Evolutionary conservation across 2,329 filamentous ascomycete genomes (phyloP).

Genomic region (Ceratocystis alfenasii): DNA sequence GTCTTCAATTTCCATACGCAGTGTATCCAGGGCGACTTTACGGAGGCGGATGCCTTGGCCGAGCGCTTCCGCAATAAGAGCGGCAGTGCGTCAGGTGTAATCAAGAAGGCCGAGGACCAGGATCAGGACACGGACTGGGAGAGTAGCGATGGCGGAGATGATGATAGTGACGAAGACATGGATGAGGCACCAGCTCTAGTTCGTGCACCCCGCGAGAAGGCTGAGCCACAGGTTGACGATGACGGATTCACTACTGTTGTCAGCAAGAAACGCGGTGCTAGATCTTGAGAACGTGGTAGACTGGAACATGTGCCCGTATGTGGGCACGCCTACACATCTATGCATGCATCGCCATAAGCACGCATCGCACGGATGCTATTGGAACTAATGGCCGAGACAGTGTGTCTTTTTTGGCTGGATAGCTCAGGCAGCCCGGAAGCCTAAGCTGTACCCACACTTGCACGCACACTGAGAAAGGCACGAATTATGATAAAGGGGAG

Average conservation of each 20-base stretch:
- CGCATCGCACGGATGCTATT: background rate
- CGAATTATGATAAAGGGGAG: background rate
- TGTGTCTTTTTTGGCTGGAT: too few species aligned
- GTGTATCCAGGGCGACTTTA: slow-evolving; percentile 53
- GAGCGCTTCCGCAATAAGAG: slow-evolving; percentile 50
- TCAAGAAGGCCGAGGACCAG: slow-evolving; percentile 43
- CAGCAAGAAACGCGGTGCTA: slow-evolving; percentile 42
- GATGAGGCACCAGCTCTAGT: slow-evolving; percentile 54
- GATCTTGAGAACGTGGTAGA: background rate
- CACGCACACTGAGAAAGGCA: background rate
- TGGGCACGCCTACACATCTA: background rate
- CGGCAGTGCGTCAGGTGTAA: slow-evolving; percentile 35
- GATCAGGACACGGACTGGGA: slow-evolving; percentile 47
- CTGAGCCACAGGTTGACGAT: slow-evolving; percentile 61
- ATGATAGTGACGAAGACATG: slow-evolving; percentile 48
- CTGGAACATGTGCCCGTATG: background rate
- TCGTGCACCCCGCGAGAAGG: slow-evolving; percentile 47
- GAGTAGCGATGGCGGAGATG: slow-evolving; percentile 49
- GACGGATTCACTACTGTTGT: slow-evolving; percentile 71
- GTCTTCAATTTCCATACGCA: slow-evolving; percentile 58
- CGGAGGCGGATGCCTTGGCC: slow-evolving; percentile 52
- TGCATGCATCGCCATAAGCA: background rate
- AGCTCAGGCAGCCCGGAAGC: too few species aligned
- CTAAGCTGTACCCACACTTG: too few species aligned
- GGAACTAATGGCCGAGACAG: too few species aligned